Evolutionary conservation across 805 yeast genomes (phyloP).

Genomic region (Candida endomychidarum): DNA sequence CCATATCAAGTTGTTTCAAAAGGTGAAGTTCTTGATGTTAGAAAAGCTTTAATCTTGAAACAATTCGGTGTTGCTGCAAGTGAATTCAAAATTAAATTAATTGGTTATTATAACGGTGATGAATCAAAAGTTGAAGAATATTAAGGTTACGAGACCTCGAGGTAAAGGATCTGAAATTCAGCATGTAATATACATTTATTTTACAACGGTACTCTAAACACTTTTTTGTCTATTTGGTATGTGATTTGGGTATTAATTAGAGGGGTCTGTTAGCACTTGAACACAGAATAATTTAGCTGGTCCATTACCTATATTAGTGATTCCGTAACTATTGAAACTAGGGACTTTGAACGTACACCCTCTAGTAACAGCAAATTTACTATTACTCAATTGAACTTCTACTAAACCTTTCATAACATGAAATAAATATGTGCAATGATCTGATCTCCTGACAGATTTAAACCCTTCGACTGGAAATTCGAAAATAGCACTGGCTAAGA

Average conservation of each 20-base stretch:
- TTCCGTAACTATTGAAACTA: conserved; percentile 67
- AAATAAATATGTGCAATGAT: conserved; percentile 69
- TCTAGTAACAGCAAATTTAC: conserved; percentile 56
- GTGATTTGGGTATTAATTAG: no score
- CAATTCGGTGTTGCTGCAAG: conserved; percentile 95
- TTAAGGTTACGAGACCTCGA: conserved; percentile 1
- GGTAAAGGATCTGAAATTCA: conserved; percentile 3
- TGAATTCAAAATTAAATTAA: conserved; percentile 77
- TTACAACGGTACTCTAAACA: conserved; percentile 7
- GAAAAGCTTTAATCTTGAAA: conserved; percentile 87
- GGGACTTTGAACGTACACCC: conserved; percentile 87
- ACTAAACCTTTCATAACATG: conserved; percentile 70
- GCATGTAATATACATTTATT: conserved; percentile 10
- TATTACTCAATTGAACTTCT: conserved; percentile 63
- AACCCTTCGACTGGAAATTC: conserved; percentile 61
- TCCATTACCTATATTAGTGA: conserved; percentile 59
- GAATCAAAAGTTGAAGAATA: conserved; percentile 12
- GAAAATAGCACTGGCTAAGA: conserved; percentile 69
- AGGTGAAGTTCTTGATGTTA: conserved; percentile 82
- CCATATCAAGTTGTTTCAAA: conserved; percentile 78
- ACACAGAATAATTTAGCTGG: conserved; percentile 72
- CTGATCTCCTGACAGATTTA: conserved; percentile 61
- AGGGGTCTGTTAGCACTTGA: conserved; percentile 36
- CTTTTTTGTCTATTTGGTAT: no score
- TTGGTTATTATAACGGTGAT: conserved; percentile 78